These are phyloP conservation scores for Clitoria ternatea DNA, from an alignment of 306 rosid species.

Conservation along the genomic window DNA sequence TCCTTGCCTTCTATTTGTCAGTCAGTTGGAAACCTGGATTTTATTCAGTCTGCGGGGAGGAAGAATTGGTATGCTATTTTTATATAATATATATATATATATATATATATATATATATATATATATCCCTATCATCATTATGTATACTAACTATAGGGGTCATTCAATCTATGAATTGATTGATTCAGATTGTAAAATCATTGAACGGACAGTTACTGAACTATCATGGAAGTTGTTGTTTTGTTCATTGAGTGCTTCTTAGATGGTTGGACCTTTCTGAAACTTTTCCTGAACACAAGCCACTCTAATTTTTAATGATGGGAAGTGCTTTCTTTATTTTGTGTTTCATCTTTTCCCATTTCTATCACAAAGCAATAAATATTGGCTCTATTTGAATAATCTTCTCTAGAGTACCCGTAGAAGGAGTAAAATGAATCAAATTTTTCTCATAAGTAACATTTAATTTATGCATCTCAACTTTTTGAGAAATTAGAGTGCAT, in stretches of 20 bases:
- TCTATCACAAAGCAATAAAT: background rate
- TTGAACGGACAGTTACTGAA: conserved; percentile 33
- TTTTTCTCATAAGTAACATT: too few relatives aligned
- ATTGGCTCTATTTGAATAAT: too few relatives aligned
- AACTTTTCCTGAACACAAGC: conserved; percentile 9
- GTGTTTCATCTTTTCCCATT: background rate
- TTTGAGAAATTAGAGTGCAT: too few relatives aligned
- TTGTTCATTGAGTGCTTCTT: conserved; percentile 27
- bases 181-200: conserved; percentile 54
- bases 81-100: conserved; percentile 35
- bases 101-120: too few relatives aligned
- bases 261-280: conserved; percentile 22
- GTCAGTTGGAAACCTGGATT: conserved; percentile 42
- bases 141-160: conserved; percentile 50
- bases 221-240: conserved; percentile 33
- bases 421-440: too few relatives aligned
- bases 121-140: conserved; percentile 24
- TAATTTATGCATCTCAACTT: too few relatives aligned
- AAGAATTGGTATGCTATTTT: conserved; percentile 45
- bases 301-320: conserved; percentile 1
- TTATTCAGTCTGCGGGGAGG: conserved; percentile 52
- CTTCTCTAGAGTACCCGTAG: too few relatives aligned
- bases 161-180: conserved; percentile 51
- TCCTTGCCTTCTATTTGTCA: conserved; percentile 48
- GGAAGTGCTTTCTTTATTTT: background rate